Evolutionary conservation across 352 stramenopile genomes (phyloP), one percentile per base, ranked within the genome.

Genomic region (Globisporangium abappressorium): DNA sequence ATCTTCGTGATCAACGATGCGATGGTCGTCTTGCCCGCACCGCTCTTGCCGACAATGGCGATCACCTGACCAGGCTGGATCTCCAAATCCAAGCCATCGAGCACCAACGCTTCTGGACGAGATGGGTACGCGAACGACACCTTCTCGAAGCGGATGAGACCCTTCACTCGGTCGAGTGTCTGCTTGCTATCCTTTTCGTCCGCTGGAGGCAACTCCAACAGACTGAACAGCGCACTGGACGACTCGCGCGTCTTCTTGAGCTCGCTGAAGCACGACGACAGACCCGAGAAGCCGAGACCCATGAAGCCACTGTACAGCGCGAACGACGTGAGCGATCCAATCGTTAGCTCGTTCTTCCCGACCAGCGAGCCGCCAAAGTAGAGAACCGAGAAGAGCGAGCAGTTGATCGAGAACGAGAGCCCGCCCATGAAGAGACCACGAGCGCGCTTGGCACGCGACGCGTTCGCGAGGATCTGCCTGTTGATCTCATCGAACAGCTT

Each of bases 221-320:
- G 59, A 12, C 83, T 69, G 59, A 92, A 93, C 1, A 97, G 75
- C 64, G 83, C 83, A 24, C 80, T 74, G 1, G 85, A 94, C 34
- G 86, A 90, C 65, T 90, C 84, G 51, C 85, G 85, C 14, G 83
- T 85, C 53, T 88, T 87, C 64, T 81, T 87, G 49, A 95, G 77
- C 55, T 97, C 86, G 22, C 89, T 80, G 43, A 93, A 76, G 69
- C 86, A 95, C 9, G 88, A 96, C 33, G 89, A 93, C 12, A 98
- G 73, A 0, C 84, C 81, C 18, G 90, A 96, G 74, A 97, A 97
- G 5, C 90, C 91, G 12, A 97, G 79, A 30, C 86, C 89, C 80
- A 98, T 95, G 63, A 97, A 95, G 20, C 89, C 89, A 56, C 82
- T 97, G 84, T 98, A 98, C 3, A 97, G 68, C 28, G 92, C 86